Evolutionary conservation across 495 filamentous ascomycete species (phyloP).

Genomic region (Tuber magnatum): DNA sequence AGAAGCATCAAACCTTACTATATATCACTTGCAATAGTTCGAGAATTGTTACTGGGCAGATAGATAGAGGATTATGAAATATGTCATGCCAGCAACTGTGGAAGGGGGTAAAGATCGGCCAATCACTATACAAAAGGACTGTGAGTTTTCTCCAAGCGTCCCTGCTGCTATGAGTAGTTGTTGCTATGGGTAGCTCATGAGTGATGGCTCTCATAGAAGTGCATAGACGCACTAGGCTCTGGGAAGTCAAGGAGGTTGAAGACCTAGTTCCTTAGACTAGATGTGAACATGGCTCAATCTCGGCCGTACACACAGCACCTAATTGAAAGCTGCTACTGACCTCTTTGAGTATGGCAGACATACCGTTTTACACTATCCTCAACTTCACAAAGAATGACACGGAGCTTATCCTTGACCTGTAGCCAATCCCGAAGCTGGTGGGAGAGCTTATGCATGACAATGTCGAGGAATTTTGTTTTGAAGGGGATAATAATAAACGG

Average conservation of each 20-base stretch:
- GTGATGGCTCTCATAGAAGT: constrained; percentile 47
- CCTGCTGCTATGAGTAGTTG: no score
- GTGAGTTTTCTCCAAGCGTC: constrained; percentile 60
- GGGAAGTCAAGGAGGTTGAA: constrained; percentile 47
- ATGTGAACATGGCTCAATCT: constrained; percentile 51
- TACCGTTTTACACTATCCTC: constrained; percentile 27
- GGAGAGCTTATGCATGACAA: constrained; percentile 40
- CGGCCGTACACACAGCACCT: constrained; percentile 51
- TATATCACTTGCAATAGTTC: constrained; percentile 62
- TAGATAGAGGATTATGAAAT: constrained; percentile 61
- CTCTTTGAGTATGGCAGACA: constrained; percentile 51
- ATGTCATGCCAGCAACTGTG: not conserved
- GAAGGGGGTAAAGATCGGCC: not conserved
- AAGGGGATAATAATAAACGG: constrained; percentile 47
- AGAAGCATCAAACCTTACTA: not conserved
- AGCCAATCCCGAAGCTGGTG: constrained; percentile 15
- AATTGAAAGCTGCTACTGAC: constrained; percentile 56
- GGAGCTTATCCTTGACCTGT: constrained; percentile 5
- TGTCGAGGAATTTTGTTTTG: constrained; percentile 66
- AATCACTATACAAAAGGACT: constrained; percentile 43
- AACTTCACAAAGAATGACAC: constrained; percentile 12
- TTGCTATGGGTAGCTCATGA: constrained; percentile 43
- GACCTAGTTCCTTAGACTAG: constrained; percentile 53
- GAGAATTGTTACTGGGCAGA: constrained; percentile 82
- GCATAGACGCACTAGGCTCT: constrained; percentile 55